A percentile compares a stretch with the other conserved stretches of the same genome.
These are phyloP conservation scores for Cercospora sojina DNA, from an alignment of 2,329 filamentous ascomycete species.

Conservation along the genomic window DNA sequence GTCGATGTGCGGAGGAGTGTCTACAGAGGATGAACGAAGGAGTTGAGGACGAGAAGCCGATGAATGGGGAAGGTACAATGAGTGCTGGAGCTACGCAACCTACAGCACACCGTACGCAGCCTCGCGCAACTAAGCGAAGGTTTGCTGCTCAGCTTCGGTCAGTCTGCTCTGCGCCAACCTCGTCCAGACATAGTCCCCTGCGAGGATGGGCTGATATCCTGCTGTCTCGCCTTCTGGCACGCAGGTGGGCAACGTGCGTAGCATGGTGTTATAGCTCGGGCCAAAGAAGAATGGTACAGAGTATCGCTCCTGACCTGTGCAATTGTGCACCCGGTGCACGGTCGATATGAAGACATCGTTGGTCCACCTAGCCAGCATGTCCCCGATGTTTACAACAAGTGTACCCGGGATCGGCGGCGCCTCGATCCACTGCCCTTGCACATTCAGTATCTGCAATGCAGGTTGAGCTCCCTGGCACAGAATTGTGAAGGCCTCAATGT, in stretches of 20 bases:
- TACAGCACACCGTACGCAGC: neutral
- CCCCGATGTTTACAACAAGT: slow-evolving; percentile 54
- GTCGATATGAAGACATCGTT: slow-evolving; percentile 48
- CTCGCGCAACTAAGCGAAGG: slow-evolving; percentile 7
- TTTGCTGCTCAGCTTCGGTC: slow-evolving; percentile 21
- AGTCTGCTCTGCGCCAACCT: slow-evolving; percentile 26
- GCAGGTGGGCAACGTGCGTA: slow-evolving; percentile 25
- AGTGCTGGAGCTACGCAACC: neutral
- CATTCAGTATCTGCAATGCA: slow-evolving; percentile 32
- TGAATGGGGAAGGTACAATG: neutral
- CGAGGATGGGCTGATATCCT: slow-evolving; percentile 28
- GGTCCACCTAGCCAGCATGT: slow-evolving; percentile 52
- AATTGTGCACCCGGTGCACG: slow-evolving; percentile 49
- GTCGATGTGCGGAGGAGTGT: neutral
- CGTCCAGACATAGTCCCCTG: slow-evolving; percentile 30
- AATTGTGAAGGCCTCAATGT: slow-evolving; percentile 33
- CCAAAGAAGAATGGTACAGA: slow-evolving; percentile 52
- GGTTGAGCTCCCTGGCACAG: slow-evolving; percentile 24
- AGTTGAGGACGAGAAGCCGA: neutral
- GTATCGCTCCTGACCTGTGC: slow-evolving; percentile 42
- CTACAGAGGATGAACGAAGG: neutral
- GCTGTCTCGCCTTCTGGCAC: slow-evolving; percentile 18
- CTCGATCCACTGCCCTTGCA: slow-evolving; percentile 45
- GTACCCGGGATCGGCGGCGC: slow-evolving; percentile 47
- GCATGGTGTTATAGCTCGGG: slow-evolving; percentile 40